phyloP scores from a whole-genome alignment of 495 filamentous ascomycete genomes.

The Halenospora varia region DNA sequence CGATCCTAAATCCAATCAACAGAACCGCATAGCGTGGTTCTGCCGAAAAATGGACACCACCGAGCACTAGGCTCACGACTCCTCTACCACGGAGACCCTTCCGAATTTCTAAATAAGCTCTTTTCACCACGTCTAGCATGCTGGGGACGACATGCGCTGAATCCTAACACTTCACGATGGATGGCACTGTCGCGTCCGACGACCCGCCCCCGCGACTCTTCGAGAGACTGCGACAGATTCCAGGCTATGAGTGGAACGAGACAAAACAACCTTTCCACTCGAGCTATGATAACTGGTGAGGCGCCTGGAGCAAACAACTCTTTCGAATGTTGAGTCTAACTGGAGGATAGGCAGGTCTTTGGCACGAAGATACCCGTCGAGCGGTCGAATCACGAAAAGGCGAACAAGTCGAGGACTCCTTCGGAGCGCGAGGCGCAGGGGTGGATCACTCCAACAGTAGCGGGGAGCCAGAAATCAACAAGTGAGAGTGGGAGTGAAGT shows the following conservation, averaged over 20 bases:
- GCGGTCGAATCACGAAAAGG: neutral
- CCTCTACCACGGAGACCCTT: neutral
- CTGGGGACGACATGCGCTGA: conserved; percentile 11
- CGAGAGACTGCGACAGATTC: conserved; percentile 65
- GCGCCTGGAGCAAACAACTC: conserved; percentile 9
- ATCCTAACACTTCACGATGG: conserved; percentile 31
- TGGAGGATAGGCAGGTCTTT: conserved; percentile 44
- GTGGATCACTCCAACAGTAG: neutral
- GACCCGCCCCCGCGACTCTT: conserved; percentile 68
- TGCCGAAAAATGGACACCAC: neutral
- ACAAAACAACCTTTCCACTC: conserved; percentile 67
- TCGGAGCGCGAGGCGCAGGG: conserved; percentile 7
- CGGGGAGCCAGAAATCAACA: neutral
- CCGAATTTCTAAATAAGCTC: neutral
- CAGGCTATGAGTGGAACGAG: conserved; percentile 76
- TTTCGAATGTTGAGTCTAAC: conserved; percentile 4
- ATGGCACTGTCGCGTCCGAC: conserved; percentile 44
- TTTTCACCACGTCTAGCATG: neutral
- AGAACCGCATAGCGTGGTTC: neutral
- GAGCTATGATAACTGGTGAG: conserved; percentile 72
- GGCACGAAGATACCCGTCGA: conserved; percentile 29
- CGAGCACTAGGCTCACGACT: neutral
- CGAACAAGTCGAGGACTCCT: neutral
- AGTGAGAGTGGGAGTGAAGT: conserved; percentile 48
- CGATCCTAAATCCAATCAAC: neutral